Evolutionary conservation across 805 yeast species (phyloP), one percentile per base, ranked within the genome.

Genomic region (Wickerhamiella siamensis): DNA sequence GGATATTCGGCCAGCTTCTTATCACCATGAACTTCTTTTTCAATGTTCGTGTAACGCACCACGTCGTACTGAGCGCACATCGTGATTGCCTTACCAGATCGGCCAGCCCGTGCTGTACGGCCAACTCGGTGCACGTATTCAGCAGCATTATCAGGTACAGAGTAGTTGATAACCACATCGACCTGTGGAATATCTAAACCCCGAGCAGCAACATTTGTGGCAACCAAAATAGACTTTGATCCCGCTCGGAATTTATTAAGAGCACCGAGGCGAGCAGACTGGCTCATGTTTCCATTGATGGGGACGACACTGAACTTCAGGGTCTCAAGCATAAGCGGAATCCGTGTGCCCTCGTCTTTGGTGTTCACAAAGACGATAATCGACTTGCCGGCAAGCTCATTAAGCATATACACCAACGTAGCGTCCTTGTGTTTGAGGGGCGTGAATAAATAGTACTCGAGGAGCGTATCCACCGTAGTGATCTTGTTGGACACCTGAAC

Each of bases 151-250:
- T 87, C 79, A 2, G 98, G 98, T 1, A 96, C 95, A 48, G 88
- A 95, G 32, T 87, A 54, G 57, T 91, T 97, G 22, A 91, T 65
- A 4, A 88, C 97, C 17, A 86, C 62, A 54, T 93, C 98, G 10
- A 91, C 96, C 43, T 84, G 86, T 0, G 95, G 94, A 27, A 91
- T 79, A 63, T 91, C 98, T 18, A 91, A 73, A 35, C 98, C 98
- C 58, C 98, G 71, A 0, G 97, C 95, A 1, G 98, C 96, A 15
- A 91, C 95, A 65, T 91, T 97, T 0, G 98, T 91, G 1, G 97
- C 87, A 60, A 91, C 66, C 21, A 91, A 61, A 1, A 88, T 66
- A 46, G 77, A 79, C 2, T 62, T 60, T 5, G 55, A 52, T 1
- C 58, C 53, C 1, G 69, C 69, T 0, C 77, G 57, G 57, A 88